phyloP scores from a whole-genome alignment of 1,139 yeast genomes.

The Debaryomyces sp. region DNA sequence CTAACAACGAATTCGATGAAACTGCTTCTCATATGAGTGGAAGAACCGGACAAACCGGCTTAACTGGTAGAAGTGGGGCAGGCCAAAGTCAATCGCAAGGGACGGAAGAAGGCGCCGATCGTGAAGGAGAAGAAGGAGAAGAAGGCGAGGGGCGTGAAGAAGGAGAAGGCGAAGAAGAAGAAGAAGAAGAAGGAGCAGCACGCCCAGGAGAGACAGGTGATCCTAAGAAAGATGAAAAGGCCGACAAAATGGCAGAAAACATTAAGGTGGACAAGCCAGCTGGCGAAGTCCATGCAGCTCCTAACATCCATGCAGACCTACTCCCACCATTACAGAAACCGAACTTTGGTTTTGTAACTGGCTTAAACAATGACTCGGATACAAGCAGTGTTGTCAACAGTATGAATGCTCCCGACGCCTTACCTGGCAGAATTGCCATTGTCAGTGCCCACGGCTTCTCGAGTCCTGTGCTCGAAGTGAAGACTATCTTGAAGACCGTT shows the following conservation, averaged over 20 bases:
- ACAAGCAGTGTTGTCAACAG: slow-evolving; percentile 41
- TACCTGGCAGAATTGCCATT: slow-evolving; percentile 59
- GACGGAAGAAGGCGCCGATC: slow-evolving; percentile 10
- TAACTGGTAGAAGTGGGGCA: slow-evolving; percentile 6
- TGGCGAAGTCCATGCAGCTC: slow-evolving; percentile 27
- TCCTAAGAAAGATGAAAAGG: background rate
- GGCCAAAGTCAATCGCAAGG: slow-evolving; percentile 1
- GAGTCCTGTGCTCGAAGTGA: slow-evolving; percentile 46
- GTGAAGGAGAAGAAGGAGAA: background rate
- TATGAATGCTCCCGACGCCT: slow-evolving; percentile 38
- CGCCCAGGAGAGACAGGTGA: background rate
- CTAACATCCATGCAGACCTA: slow-evolving; percentile 37
- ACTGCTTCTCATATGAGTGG: slow-evolving; percentile 5
- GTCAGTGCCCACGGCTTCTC: slow-evolving; percentile 42
- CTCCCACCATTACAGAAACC: slow-evolving; percentile 48
- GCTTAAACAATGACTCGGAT: slow-evolving; percentile 24
- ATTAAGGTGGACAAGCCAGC: slow-evolving; percentile 14
- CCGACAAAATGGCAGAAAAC: slow-evolving; percentile 10
- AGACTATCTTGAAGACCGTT: slow-evolving; percentile 52
- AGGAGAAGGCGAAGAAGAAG: background rate
- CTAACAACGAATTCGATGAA: background rate
- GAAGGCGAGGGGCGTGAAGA: background rate
- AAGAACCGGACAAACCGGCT: slow-evolving; percentile 7
- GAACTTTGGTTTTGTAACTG: slow-evolving; percentile 17
- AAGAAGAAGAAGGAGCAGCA: slow-evolving; percentile 10